phyloP scores from a whole-genome alignment of 2,329 filamentous ascomycete species.

The Colletotrichum cordylinicola region DNA sequence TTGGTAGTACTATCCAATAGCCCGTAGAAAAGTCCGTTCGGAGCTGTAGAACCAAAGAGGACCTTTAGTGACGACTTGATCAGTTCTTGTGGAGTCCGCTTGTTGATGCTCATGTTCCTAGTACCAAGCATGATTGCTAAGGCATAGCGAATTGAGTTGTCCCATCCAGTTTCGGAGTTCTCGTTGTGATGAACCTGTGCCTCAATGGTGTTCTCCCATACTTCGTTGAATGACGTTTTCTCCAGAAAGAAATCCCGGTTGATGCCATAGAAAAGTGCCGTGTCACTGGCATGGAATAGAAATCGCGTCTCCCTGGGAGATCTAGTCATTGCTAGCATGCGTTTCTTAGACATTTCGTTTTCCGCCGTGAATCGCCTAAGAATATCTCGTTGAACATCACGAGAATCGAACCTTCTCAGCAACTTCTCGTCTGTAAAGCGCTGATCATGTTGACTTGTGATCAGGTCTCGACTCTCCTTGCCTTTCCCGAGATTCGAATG shows the following conservation, averaged over 20 bases:
- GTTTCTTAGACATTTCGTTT: neutral
- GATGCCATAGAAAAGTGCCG: neutral
- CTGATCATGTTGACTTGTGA: neutral
- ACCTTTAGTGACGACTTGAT: neutral
- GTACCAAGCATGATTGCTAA: neutral
- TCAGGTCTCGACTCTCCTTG: rapidly evolving
- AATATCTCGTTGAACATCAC: neutral
- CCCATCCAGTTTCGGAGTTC: neutral
- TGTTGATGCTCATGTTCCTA: rapidly evolving
- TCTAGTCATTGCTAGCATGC: neutral
- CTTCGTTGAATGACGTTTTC: neutral
- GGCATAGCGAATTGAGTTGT: neutral
- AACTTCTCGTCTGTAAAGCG: rapidly evolving
- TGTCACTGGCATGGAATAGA: neutral
- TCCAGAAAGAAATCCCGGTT: neutral
- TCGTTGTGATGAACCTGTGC: neutral
- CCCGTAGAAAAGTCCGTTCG: neutral
- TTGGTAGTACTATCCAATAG: neutral
- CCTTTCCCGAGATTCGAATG: too few species aligned
- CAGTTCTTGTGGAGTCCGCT: neutral
- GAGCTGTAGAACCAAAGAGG: rapidly evolving
- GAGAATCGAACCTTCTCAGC: neutral
- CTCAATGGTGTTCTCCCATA: neutral
- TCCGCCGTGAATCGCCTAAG: neutral
- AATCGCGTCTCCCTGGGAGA: neutral